phyloP scores from a whole-genome alignment of 257 asterid genomes.

The Leptodermis oblonga region DNA sequence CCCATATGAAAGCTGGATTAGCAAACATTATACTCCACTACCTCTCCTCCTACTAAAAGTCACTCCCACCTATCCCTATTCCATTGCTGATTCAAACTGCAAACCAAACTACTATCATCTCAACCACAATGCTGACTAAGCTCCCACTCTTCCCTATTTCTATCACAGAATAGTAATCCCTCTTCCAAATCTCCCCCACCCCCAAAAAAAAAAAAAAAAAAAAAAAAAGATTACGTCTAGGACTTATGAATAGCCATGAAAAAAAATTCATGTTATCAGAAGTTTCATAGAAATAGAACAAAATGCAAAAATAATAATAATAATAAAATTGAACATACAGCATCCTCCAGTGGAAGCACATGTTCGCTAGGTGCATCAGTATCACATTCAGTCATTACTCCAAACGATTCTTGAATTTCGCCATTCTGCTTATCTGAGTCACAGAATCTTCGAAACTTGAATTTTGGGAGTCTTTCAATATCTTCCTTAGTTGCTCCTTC shows the following conservation, averaged over 20 bases:
- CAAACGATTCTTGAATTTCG: constrained; percentile 88
- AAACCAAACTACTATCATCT: not conserved
- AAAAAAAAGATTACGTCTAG: no score
- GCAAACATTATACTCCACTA: not conserved
- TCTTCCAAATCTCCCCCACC: no score
- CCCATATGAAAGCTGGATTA: not conserved
- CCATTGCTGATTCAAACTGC: not conserved
- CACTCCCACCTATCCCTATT: not conserved
- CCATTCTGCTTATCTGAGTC: constrained; percentile 89
- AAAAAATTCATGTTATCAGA: not conserved
- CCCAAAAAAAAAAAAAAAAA: no score
- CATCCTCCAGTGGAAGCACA: constrained; percentile 85
- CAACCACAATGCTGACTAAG: not conserved
- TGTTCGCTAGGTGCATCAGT: constrained; percentile 72
- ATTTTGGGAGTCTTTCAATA: constrained; percentile 77
- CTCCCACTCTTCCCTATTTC: not conserved
- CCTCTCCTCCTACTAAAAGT: not conserved
- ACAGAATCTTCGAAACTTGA: constrained; percentile 80
- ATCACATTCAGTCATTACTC: constrained; percentile 79
- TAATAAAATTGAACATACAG: constrained; percentile 47
- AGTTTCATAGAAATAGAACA: not conserved
- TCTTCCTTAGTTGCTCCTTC: constrained; percentile 99
- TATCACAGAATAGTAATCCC: no score
- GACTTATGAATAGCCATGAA: not conserved
- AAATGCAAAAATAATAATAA: not conserved